A percentile compares a stretch with the other conserved stretches of the same genome.
Evolutionary conservation across 2,329 filamentous ascomycete genomes (phyloP).

Genomic region (Diaporthe citrichinensis): DNA sequence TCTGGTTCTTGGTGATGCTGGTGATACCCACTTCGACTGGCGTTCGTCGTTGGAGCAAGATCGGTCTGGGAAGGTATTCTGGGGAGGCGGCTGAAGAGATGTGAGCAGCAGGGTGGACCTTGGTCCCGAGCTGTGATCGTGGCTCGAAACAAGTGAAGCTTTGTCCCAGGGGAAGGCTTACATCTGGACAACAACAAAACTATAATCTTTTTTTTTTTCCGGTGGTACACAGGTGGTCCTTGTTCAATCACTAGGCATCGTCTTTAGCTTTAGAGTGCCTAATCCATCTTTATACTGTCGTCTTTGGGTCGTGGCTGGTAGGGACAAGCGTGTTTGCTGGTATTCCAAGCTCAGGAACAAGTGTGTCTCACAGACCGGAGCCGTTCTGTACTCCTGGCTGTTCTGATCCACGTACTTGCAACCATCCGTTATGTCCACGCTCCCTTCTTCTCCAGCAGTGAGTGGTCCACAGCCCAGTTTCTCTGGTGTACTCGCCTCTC

Average conservation of each 20-base stretch:
- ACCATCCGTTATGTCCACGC: not conserved
- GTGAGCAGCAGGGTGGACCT: constrained; percentile 12
- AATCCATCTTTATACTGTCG: constrained; percentile 40
- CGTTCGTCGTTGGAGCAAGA: constrained; percentile 38
- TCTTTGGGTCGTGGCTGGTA: not conserved
- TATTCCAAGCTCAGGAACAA: not conserved
- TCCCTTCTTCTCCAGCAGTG: not conserved
- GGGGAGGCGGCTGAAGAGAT: not conserved
- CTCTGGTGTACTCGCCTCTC: not conserved
- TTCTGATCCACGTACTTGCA: no score
- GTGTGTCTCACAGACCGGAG: not conserved
- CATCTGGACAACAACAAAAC: constrained; percentile 35
- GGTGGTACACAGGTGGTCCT: constrained; percentile 38
- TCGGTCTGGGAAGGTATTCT: constrained; percentile 21
- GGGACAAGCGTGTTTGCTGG: not conserved
- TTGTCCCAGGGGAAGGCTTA: constrained; percentile 22
- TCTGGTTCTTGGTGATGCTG: constrained; percentile 36
- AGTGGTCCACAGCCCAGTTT: not conserved
- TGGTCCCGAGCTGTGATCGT: not conserved
- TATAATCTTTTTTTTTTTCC: constrained; percentile 33
- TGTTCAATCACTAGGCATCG: constrained; percentile 37
- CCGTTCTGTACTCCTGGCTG: not conserved
- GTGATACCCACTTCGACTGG: constrained; percentile 39
- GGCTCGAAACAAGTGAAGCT: constrained; percentile 3
- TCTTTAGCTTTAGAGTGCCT: constrained; percentile 39